Base-by-base conservation (phyloP, 129 eudicot species). In the Sambucus nigra region DNA sequence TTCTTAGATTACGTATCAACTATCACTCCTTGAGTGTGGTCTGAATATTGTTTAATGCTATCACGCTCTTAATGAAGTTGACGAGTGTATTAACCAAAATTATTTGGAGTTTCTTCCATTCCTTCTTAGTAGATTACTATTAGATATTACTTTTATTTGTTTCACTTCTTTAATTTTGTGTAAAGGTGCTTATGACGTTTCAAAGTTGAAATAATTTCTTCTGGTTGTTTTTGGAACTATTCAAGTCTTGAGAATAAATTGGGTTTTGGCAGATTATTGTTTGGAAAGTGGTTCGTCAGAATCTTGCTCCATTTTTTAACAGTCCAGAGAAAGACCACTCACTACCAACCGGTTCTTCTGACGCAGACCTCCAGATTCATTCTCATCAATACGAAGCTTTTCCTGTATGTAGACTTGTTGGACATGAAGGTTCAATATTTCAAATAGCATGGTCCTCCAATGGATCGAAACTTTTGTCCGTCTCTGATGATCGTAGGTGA, bases 391-490 rank as follows among this genome's bases (percentile, higher is more conserved):
- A 74, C 21, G 64, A 74, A 65, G 89, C 84, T 65, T 72, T 72
- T 25, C 51, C 63, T 23, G 49, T 82, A 60, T 69, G 91, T 57
- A 85, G 86, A 61, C 83, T 91, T 57, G 69, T 53, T 23, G 98
- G 98, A 59, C 98, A 91, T 66, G 83, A 91, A 74, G 98, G 98
- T 39, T 91, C 98, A 53, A 91, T 91, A 66, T 86, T 91, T 72
- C 73, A 88, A 33, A 76, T 91, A 54, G 80, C 89, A 16, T 91
- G 98, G 98, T 79, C 84, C 28, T 39, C 60, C 16, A 65, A 82
- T 64, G 98, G 94, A 53, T 73, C 75, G 24, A 91, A 72, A 60
- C 69, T 91, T 59, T 70, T 86, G 21, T 91, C 98, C 7, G 94
- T 77, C 59, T 91, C 98, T 26, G 98, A 91, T 69, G 98, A 91